phyloP scores from a whole-genome alignment of 148 eudicot species.

The Hydrangea macrophylla region DNA sequence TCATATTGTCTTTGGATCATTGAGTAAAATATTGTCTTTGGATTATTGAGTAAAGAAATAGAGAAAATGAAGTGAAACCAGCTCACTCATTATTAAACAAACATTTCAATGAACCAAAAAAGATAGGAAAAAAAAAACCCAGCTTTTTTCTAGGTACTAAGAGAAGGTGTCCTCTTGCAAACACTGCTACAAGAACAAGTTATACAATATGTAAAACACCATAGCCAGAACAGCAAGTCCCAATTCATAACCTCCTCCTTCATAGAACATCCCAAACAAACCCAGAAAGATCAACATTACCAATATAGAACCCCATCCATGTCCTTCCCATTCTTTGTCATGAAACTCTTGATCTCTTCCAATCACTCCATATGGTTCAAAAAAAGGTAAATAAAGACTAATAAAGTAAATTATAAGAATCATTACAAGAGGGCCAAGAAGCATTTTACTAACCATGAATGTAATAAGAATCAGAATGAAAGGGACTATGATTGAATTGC shows the following conservation, averaged over 20 bases:
- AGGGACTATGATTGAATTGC: slow-evolving; percentile 16
- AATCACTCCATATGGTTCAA: too few relatives aligned
- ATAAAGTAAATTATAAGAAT: slow-evolving; percentile 13
- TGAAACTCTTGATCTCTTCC: background rate
- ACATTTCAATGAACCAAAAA: too few relatives aligned
- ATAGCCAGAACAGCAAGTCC: slow-evolving; percentile 5
- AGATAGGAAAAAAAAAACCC: too few relatives aligned
- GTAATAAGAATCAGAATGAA: slow-evolving; percentile 5
- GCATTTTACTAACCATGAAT: slow-evolving; percentile 21
- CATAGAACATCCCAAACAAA: slow-evolving; percentile 7
- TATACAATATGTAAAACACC: slow-evolving; percentile 11
- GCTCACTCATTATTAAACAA: too few relatives aligned
- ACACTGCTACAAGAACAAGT: background rate
- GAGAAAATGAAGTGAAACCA: too few relatives aligned
- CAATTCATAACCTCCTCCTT: slow-evolving; percentile 15
- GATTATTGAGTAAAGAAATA: too few relatives aligned
- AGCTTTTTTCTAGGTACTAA: too few relatives aligned
- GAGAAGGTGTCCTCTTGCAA: too few relatives aligned
- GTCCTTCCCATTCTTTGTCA: slow-evolving; percentile 9
- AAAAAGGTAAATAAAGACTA: slow-evolving; percentile 1
- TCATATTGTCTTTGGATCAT: too few relatives aligned
- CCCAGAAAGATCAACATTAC: slow-evolving; percentile 11
- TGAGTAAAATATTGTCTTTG: too few relatives aligned
- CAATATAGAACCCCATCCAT: slow-evolving; percentile 19
- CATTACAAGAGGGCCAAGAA: slow-evolving; percentile 30